Conservation (phyloP, 2,329 filamentous ascomycete genomes). For the Arthroderma sp. region DNA sequence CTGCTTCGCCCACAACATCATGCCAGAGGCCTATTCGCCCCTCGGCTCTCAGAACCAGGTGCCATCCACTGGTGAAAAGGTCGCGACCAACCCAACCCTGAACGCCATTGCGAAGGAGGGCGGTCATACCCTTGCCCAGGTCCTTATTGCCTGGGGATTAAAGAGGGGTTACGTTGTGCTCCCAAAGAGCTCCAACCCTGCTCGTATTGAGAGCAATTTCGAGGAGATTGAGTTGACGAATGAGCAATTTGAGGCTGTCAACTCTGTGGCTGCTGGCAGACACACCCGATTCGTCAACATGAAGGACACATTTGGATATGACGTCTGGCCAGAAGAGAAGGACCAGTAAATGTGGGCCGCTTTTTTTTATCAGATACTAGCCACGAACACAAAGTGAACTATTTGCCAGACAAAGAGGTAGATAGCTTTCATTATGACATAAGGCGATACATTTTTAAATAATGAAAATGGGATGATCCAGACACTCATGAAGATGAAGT, state of each 20-base stretch:
- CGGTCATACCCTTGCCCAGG: constrained; percentile 46
- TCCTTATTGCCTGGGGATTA: constrained; percentile 53
- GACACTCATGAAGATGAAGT: no score
- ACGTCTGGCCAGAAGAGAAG: constrained; percentile 52
- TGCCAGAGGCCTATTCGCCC: constrained; percentile 32
- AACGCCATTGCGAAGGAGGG: constrained; percentile 46
- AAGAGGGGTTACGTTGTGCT: constrained; percentile 53
- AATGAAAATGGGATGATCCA: no score
- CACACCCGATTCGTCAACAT: constrained; percentile 66
- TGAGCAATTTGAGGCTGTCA: constrained; percentile 46
- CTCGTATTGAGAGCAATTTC: constrained; percentile 56
- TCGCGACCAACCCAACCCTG: constrained; percentile 45
- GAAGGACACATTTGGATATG: constrained; percentile 66
- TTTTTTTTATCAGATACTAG: no score
- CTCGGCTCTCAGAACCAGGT: constrained; percentile 56
- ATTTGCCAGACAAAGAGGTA: no score
- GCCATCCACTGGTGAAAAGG: constrained; percentile 53
- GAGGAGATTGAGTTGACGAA: constrained; percentile 46
- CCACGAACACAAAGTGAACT: no score
- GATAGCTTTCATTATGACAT: no score
- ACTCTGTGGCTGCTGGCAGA: constrained; percentile 51
- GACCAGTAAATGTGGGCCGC: background rate
- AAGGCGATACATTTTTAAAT: no score
- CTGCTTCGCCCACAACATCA: constrained; percentile 28
- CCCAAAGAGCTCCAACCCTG: constrained; percentile 56